Base-by-base conservation (phyloP, 768 basidiomycete genomes). In the Mycena galericulata region DNA sequence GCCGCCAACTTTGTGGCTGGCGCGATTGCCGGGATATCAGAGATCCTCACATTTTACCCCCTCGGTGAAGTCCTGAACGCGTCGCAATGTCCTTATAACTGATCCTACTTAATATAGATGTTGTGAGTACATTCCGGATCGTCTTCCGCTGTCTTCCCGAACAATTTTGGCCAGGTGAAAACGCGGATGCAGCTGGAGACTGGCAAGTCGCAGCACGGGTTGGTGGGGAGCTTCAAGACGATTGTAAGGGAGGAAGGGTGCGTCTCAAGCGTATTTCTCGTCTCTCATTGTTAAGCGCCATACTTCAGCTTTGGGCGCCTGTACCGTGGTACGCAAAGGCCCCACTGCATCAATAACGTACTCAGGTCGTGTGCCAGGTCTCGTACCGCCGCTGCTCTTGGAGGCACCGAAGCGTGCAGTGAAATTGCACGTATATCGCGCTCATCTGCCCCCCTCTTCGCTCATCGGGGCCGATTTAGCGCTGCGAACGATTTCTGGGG, bases 381-480 rank as follows among this genome's bases (percentile, higher is more conserved):
- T 99, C 66, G 91, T 96, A n/a, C 96, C 98, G 12, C 98, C 98
- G 20, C 80, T 99, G 12, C 88, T 99, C 75, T 83, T 99, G 49
- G 98, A 99, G 80, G 98, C 98, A 18, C 98, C 98, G 2, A 99
- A 99, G 83, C 91, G 98, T 81, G 98, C 98, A 18, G 94, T 96
- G 53, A 99, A 99, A 87, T 94, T 94, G 92, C 93, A 71, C 69
- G 89, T 82, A 26, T 17, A 27, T 9, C 40, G 22, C 18, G 18
- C 24, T 34, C 26, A 24, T 56, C 32, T n/a, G 22, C 50, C 46
- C 30, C 55, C 32, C 7, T 20, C 18, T 24, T 53, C 38, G 36
- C 30, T 45, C 26, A 60, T 26, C 55, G 38, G 11, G 27, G 3
- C 20, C 8, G 1, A 36, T 67, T 12, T 70, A 91, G 90, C 72